Base-by-base conservation (phyloP, 2,329 filamentous ascomycete species). In the Fusarium sp. region DNA sequence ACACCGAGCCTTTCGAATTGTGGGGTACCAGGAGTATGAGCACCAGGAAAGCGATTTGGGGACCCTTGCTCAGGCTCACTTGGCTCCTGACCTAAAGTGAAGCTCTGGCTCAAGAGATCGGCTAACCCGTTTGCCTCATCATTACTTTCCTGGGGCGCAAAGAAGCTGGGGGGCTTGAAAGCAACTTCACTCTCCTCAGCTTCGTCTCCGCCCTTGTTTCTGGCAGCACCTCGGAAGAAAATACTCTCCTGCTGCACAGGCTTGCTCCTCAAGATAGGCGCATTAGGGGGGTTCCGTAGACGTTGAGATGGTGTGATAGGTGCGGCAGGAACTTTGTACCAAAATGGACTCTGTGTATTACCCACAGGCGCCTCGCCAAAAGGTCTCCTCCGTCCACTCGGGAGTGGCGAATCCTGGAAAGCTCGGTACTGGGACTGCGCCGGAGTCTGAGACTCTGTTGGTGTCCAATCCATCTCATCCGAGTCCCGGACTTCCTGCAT, bases 381-480 rank as follows among this genome's bases (percentile, higher is more conserved):
- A 2, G 81, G 76, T 10, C 81, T 73, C 45, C 83, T 81, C 46
- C 81, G 80, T 63, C 79, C 72, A 54, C 78, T 79, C 44, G 81
- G 77, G 18, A 81, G 72, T 38, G 83, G 78, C 47, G 81, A 78
- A 46, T 84, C 79, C 63, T 82, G 84, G 75, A 90, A 89, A 11
- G 86, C 87, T 56, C 87, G 86, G 64, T 89, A 81, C 3, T 65
- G 74, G 6, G 73, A 70, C 9, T 72, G 71, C 2, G 63, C n/a
- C 51, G 83, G 71, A 6, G 54, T 30, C 47, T 83, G 81, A n/a
- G 85, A 85, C 59, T 83, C 81, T 1, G 88, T 89, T 1, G 90
- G 90, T 4, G 89, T 87, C 89, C 91, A 93, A 75, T 94, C 92
- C 92, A 95, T 94, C 59, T 87, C 86, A 42, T 91, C 87, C 2